Evolutionary conservation across 306 rosid genomes (phyloP).

Genomic region (Prunus armeniaca): DNA sequence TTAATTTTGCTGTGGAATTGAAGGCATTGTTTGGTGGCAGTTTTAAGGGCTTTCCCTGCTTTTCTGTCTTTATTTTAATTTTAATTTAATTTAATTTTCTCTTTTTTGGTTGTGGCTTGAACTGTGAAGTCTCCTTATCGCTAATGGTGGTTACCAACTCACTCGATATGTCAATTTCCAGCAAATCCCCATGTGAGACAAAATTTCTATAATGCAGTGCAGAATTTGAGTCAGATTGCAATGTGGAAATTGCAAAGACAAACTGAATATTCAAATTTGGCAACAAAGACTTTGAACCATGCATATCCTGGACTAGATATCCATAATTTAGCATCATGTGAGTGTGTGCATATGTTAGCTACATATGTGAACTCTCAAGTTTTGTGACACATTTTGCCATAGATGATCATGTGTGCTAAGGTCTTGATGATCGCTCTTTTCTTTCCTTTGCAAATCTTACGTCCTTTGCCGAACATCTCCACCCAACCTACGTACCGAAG

Average conservation of each 20-base stretch:
- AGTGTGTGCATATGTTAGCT: slow-evolving; percentile 21
- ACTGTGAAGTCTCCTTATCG: neutral
- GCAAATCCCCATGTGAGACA: neutral
- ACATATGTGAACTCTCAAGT: slow-evolving; percentile 28
- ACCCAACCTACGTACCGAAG: too few species aligned
- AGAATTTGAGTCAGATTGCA: neutral
- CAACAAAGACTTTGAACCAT: neutral
- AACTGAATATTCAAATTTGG: slow-evolving; percentile 11
- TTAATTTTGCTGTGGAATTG: neutral
- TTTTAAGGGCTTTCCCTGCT: slow-evolving; percentile 8
- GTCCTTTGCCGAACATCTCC: too few species aligned
- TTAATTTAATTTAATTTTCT: neutral
- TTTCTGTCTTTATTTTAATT: neutral
- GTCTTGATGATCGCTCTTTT: too few species aligned
- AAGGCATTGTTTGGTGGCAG: slow-evolving; percentile 21
- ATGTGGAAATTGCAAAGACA: neutral
- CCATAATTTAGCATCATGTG: slow-evolving; percentile 32
- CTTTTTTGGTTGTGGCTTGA: neutral
- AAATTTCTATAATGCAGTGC: neutral
- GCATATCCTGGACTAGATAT: neutral
- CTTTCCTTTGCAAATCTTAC: too few species aligned
- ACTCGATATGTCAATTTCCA: neutral
- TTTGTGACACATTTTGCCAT: neutral
- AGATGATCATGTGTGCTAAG: neutral
- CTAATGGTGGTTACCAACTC: neutral